Percentiles rank a stretch among this genome's conserved stretches.
Evolutionary conservation across 495 filamentous ascomycete species (phyloP).

Genomic region (Xylaria palmicola): DNA sequence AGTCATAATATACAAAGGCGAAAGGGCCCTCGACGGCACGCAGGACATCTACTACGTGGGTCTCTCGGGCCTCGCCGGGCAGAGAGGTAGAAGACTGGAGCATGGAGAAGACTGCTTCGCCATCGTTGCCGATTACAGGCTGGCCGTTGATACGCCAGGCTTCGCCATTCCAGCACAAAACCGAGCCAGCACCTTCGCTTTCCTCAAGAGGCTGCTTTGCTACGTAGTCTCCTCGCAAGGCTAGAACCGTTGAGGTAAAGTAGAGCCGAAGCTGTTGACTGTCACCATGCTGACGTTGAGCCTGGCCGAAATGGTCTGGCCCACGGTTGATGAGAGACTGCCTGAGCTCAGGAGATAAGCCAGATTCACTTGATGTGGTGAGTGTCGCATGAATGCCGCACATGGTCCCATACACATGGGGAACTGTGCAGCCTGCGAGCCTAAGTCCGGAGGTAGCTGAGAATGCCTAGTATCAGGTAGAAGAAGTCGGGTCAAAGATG

Average conservation of each 20-base stretch:
- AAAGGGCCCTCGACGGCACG: slow-evolving; percentile 77
- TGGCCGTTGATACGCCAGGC: slow-evolving; percentile 73
- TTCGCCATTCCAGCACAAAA: slow-evolving; percentile 98
- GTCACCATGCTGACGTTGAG: slow-evolving; percentile 27
- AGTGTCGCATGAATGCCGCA: slow-evolving; percentile 49
- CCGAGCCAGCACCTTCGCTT: slow-evolving; percentile 52
- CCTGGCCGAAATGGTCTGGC: slow-evolving; percentile 51
- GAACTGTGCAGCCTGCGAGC: background rate
- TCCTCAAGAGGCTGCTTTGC: slow-evolving; percentile 73
- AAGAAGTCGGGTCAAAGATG: background rate
- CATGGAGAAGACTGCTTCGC: slow-evolving; percentile 63
- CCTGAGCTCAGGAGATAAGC: slow-evolving; percentile 30
- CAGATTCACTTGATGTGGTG: slow-evolving; percentile 21
- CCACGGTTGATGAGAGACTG: slow-evolving; percentile 44
- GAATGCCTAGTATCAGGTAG: background rate
- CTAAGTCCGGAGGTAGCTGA: background rate
- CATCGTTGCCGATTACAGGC: slow-evolving; percentile 65
- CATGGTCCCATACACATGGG: slow-evolving; percentile 32
- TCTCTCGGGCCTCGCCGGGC: slow-evolving; percentile 25
- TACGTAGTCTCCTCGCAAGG: slow-evolving; percentile 72
- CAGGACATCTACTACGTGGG: slow-evolving; percentile 52
- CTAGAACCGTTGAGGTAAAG: slow-evolving; percentile 81
- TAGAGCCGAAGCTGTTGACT: slow-evolving; percentile 46
- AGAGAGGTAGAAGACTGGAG: slow-evolving; percentile 51
- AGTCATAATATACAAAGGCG: slow-evolving; percentile 87